These are phyloP conservation scores for Schizochytrium sp. DNA, from an alignment of 108 stramenopile species.

Conservation along the genomic window DNA sequence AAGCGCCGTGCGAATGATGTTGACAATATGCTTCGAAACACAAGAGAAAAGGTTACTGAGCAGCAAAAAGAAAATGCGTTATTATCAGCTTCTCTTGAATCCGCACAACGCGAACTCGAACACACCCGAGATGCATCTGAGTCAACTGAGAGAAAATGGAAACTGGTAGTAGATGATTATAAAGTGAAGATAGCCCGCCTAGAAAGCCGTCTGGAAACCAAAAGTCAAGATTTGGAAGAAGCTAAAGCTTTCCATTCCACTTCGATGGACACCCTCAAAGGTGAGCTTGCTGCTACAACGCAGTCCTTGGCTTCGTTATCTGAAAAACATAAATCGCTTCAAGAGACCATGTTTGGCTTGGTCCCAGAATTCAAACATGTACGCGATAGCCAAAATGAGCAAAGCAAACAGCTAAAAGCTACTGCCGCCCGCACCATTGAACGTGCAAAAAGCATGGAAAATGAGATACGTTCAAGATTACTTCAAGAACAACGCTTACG, in stretches of 20 bases:
- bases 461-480: not conserved
- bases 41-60: too few relatives aligned
- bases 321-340: not conserved
- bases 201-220: not conserved
- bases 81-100: not conserved
- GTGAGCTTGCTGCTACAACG: not conserved
- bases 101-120: not conserved
- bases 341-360: not conserved
- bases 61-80: too few relatives aligned
- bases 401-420: not conserved
- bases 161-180: not conserved
- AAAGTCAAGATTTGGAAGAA: not conserved
- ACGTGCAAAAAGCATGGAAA: not conserved
- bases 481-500: not conserved
- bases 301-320: not conserved
- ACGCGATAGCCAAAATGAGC: not conserved
- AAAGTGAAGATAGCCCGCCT: not conserved
- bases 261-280: not conserved
- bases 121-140: not conserved
- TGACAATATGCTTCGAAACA: not conserved
- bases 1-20: not conserved
- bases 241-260: not conserved
- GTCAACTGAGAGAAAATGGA: not conserved
- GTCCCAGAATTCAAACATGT: conserved; percentile 3
- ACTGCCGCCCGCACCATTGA: not conserved